Conservation (phyloP, 2,329 filamentous ascomycete genomes). For the Colletotrichum paranaense region DNA sequence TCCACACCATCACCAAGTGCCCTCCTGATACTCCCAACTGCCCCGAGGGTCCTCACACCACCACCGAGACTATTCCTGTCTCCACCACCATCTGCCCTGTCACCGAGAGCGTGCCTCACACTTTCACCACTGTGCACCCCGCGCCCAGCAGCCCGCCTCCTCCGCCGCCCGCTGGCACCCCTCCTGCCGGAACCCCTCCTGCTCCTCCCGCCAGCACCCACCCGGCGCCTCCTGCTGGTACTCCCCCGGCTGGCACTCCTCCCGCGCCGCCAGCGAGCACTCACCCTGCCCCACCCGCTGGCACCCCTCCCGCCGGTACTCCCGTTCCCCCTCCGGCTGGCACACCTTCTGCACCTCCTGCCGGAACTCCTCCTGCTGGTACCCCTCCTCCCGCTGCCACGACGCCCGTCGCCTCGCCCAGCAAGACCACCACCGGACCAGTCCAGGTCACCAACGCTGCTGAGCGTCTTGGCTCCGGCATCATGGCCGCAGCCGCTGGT, state of each 20-base stretch:
- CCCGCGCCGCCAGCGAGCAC: neutral
- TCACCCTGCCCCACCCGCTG: neutral
- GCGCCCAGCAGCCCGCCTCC: slow-evolving; percentile 6
- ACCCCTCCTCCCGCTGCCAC: neutral
- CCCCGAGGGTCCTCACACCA: slow-evolving; percentile 43
- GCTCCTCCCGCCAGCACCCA: neutral
- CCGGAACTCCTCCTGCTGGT: neutral
- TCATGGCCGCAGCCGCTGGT: slow-evolving; percentile 28
- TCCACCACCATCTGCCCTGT: slow-evolving; percentile 53
- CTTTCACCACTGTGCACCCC: slow-evolving; percentile 12
- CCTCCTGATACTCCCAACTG: slow-evolving; percentile 21
- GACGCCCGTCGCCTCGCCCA: neutral
- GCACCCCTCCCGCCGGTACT: neutral
- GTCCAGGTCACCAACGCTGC: slow-evolving; percentile 23
- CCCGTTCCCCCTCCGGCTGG: neutral
- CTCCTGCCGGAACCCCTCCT: neutral
- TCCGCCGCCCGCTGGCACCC: neutral
- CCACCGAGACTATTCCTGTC: slow-evolving; percentile 50
- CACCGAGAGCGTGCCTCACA: slow-evolving; percentile 21
- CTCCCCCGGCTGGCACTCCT: neutral
- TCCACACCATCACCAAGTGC: slow-evolving; percentile 35
- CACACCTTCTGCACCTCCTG: neutral
- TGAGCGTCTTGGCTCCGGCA: slow-evolving; percentile 13
- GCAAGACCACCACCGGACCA: neutral
- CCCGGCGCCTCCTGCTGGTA: neutral